Evolutionary conservation across 305 asterid genomes (phyloP).

Genomic region (Striga hermonthica): DNA sequence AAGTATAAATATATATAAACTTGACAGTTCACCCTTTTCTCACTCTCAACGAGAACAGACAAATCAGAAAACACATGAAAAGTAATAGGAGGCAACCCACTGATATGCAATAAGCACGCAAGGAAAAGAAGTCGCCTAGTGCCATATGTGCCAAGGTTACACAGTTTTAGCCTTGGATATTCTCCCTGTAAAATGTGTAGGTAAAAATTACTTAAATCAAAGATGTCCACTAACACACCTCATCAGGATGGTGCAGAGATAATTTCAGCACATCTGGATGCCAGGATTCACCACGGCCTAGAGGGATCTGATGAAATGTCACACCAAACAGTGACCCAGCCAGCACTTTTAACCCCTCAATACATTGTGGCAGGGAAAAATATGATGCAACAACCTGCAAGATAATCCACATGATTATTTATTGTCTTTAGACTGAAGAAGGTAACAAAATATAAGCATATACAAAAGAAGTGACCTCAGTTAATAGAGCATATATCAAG

Average conservation of each 20-base stretch:
- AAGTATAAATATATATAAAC: background rate
- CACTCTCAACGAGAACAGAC: background rate
- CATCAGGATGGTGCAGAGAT: slow-evolving; percentile 78
- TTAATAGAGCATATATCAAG: slow-evolving; percentile 15
- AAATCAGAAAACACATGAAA: background rate
- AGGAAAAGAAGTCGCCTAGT: background rate
- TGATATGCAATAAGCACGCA: background rate
- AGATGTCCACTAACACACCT: slow-evolving; percentile 49
- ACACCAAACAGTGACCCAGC: slow-evolving; percentile 87
- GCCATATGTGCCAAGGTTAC: background rate
- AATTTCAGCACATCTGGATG: slow-evolving; percentile 93
- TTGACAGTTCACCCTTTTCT: slow-evolving; percentile 1
- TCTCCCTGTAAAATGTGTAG: slow-evolving; percentile 18
- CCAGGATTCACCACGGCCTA: slow-evolving; percentile 97
- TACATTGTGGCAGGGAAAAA: slow-evolving; percentile 73
- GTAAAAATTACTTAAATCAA: slow-evolving; percentile 26
- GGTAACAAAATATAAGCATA: slow-evolving; percentile 4
- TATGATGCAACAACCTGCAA: slow-evolving; percentile 76
- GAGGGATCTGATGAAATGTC: slow-evolving; percentile 55
- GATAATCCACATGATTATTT: slow-evolving; percentile 21
- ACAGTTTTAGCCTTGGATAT: slow-evolving; percentile 5
- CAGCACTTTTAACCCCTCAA: slow-evolving; percentile 83
- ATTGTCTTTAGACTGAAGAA: slow-evolving; percentile 28
- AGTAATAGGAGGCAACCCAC: background rate
- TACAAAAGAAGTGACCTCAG: slow-evolving; percentile 1